Evolutionary conservation across 768 basidiomycete species (phyloP).

Genomic region (Pholiota molesta): DNA sequence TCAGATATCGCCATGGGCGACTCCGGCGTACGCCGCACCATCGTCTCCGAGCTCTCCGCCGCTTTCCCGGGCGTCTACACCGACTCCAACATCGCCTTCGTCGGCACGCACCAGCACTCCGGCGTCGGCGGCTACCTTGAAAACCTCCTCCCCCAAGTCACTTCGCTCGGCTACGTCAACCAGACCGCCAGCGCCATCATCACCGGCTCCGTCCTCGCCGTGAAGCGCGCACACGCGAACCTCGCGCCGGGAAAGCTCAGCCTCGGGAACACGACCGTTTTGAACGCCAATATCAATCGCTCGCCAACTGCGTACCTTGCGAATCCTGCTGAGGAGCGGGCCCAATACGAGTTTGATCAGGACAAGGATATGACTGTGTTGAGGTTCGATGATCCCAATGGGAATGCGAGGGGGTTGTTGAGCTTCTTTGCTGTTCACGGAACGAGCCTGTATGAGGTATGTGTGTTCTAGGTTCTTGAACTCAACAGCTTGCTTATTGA

Average conservation of each 20-base stretch:
- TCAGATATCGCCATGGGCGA: constrained; percentile 84
- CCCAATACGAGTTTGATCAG: constrained; percentile 66
- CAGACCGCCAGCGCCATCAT: constrained; percentile 76
- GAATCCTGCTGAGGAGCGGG: constrained; percentile 73
- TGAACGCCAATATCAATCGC: constrained; percentile 73
- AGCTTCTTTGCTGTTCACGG: constrained; percentile 83
- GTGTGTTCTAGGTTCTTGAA: constrained; percentile 7
- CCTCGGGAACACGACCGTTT: constrained; percentile 69
- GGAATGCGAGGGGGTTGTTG: constrained; percentile 65
- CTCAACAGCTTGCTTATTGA: constrained; percentile 1
- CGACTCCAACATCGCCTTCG: constrained; percentile 73
- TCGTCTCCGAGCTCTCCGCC: constrained; percentile 58
- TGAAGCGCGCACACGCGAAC: constrained; percentile 65
- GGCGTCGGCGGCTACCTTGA: constrained; percentile 83
- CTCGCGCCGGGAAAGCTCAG: constrained; percentile 62
- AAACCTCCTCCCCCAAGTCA: constrained; percentile 77
- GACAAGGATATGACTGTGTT: constrained; percentile 76
- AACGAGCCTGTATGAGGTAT: constrained; percentile 76
- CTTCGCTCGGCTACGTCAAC: constrained; percentile 72
- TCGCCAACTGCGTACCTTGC: constrained; percentile 77
- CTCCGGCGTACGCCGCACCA: constrained; percentile 69
- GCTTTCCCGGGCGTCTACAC: constrained; percentile 68
- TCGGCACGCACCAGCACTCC: constrained; percentile 75
- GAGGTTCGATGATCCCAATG: constrained; percentile 60
- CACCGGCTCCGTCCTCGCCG: constrained; percentile 67